phyloP scores from a whole-genome alignment of 129 eudicot genomes.

The Tagetes erecta region DNA sequence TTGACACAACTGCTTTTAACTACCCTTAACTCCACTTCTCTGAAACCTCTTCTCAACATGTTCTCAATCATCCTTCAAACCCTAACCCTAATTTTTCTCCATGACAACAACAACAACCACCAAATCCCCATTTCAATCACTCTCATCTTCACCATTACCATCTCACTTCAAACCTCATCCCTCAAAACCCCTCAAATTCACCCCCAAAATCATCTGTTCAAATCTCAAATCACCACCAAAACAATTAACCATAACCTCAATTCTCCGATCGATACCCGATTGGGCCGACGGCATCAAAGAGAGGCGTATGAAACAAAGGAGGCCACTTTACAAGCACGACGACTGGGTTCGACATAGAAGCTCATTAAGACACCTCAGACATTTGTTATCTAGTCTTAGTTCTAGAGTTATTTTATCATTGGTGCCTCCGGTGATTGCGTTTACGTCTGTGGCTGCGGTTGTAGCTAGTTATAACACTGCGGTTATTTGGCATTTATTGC shows the following conservation, averaged over 20 bases:
- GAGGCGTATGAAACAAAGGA: conserved; percentile 58
- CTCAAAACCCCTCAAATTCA: conserved; percentile 26
- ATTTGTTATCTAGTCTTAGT: conserved; percentile 56
- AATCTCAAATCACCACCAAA: conserved; percentile 21
- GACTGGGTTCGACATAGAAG: conserved; percentile 85
- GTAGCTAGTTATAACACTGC: conserved; percentile 84
- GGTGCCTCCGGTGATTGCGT: conserved; percentile 84
- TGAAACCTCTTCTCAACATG: conserved; percentile 26
- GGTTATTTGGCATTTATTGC: conserved; percentile 62
- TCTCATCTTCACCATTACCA: conserved; percentile 26
- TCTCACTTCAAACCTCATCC: conserved; percentile 40
- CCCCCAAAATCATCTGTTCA: conserved; percentile 48
- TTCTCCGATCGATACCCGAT: conserved; percentile 63
- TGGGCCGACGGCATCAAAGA: conserved; percentile 85
- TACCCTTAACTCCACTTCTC: conserved; percentile 42
- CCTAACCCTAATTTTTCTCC: conserved; percentile 38
- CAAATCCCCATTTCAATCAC: conserved; percentile 40
- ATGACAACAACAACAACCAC: conserved; percentile 55
- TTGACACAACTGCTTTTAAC: conserved; percentile 62
- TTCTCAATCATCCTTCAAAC: conserved; percentile 34
- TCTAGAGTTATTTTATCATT: conserved; percentile 83
- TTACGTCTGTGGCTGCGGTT: conserved; percentile 72
- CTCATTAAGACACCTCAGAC: conserved; percentile 75
- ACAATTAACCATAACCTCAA: conserved; percentile 43
- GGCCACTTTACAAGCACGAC: conserved; percentile 59